Percentiles rank a stretch among this genome's conserved stretches.
Conservation (phyloP, 345 rosid genomes). For the Kernera saxatilis region DNA sequence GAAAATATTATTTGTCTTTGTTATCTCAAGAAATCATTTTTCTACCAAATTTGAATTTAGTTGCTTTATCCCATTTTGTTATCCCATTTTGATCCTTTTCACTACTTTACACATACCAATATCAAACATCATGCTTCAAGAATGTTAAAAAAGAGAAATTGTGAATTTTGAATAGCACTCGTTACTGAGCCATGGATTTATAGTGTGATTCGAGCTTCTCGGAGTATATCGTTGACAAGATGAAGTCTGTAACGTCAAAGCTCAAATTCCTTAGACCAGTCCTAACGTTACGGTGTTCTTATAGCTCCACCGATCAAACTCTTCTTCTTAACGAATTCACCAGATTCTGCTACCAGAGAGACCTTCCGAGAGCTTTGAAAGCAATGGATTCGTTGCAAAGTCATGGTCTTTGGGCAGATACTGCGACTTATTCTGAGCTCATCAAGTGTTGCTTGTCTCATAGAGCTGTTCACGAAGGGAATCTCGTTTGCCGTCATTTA, state of each 20-base stretch:
- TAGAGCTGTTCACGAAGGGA: constrained; percentile 44
- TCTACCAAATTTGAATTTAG: background rate
- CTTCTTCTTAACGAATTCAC: constrained; percentile 45
- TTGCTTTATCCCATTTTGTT: background rate
- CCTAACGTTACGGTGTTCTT: background rate
- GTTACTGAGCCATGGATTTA: background rate
- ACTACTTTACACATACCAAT: background rate
- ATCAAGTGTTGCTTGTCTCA: constrained; percentile 51
- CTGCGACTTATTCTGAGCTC: constrained; percentile 47
- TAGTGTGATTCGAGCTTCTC: background rate
- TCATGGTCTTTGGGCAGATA: constrained; percentile 47
- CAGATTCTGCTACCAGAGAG: constrained; percentile 41
- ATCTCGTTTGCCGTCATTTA: constrained; percentile 45
- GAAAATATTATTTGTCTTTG: background rate
- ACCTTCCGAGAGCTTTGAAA: constrained; percentile 52
- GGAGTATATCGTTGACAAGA: background rate
- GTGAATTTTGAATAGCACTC: background rate
- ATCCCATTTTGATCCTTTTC: background rate
- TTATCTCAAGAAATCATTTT: background rate
- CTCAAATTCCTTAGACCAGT: constrained; percentile 6
- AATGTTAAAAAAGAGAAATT: background rate
- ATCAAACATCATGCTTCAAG: background rate
- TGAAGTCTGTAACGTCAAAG: constrained; percentile 14
- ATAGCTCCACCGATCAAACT: background rate
- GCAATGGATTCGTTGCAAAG: constrained; percentile 47